A percentile compares a stretch with the other conserved stretches of the same genome.
phyloP scores from a whole-genome alignment of 2,329 filamentous ascomycete genomes.

The Fulvia fulva region DNA sequence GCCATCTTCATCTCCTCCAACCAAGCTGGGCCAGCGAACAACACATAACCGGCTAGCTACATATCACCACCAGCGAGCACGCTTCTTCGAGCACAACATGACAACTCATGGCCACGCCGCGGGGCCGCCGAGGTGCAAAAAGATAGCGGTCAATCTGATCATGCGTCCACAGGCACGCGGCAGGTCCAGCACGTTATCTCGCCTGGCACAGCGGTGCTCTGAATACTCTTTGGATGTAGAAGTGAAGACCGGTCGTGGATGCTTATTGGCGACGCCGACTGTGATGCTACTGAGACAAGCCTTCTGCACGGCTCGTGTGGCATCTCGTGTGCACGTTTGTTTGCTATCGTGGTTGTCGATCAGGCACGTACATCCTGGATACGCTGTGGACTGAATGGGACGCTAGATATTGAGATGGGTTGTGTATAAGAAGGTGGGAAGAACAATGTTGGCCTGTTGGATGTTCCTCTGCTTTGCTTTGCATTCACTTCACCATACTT shows the following conservation, averaged over 20 bases:
- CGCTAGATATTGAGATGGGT: background rate
- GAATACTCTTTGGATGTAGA: background rate
- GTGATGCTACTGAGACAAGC: background rate
- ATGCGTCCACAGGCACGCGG: slow-evolving; percentile 1
- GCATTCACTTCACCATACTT: background rate
- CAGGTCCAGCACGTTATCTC: background rate
- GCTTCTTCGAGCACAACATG: background rate
- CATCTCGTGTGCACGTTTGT: background rate
- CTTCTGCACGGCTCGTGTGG: background rate
- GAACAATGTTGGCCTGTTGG: background rate
- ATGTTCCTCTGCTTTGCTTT: background rate
- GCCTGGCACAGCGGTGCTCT: background rate
- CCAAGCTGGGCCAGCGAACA: background rate
- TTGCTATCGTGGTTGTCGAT: background rate
- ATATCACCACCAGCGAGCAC: background rate
- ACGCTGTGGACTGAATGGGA: background rate
- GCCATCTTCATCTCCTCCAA: background rate
- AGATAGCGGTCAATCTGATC: background rate
- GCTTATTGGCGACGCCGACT: background rate
- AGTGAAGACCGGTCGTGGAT: background rate
- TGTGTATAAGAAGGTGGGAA: background rate
- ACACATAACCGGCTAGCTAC: background rate
- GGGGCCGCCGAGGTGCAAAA: background rate
- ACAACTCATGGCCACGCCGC: background rate
- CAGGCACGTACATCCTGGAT: background rate